These are phyloP conservation scores for Cystobasidiaceae sp. DNA, from an alignment of 1,284 basidiomycete species.

Conservation along the genomic window DNA sequence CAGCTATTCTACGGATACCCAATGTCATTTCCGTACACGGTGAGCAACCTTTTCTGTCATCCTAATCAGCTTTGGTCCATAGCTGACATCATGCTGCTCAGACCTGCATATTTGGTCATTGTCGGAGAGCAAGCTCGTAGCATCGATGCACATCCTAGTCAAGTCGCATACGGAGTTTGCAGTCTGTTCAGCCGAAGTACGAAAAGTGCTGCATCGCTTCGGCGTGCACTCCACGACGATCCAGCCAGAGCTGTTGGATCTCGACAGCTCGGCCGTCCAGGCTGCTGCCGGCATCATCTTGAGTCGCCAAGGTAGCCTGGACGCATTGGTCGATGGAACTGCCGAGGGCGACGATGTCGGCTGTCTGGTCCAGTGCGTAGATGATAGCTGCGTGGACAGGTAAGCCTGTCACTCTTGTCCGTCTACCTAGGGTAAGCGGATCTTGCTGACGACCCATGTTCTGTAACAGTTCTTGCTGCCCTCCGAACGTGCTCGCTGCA, in stretches of 20 bases:
- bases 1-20: constrained; percentile 69
- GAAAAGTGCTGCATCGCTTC: constrained; percentile 74
- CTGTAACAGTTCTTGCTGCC: neutral
- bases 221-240: constrained; percentile 73
- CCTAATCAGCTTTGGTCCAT: neutral
- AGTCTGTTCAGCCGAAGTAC: constrained; percentile 76
- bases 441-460: neutral
- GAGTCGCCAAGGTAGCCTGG: constrained; percentile 20
- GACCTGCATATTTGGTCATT: constrained; percentile 91
- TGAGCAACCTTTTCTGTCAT: constrained; percentile 19
- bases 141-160: constrained; percentile 90
- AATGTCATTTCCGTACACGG: constrained; percentile 89
- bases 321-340: neutral
- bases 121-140: constrained; percentile 81
- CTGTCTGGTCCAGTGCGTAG: constrained; percentile 39
- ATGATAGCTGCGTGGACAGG: constrained; percentile 34
- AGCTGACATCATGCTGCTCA: neutral
- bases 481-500: too few species aligned
- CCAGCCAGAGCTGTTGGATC: constrained; percentile 42
- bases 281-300: constrained; percentile 16
- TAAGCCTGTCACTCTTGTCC: neutral
- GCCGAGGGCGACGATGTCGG: constrained; percentile 27
- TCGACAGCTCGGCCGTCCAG: neutral
- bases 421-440: neutral
- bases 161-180: constrained; percentile 71